Base-by-base conservation (phyloP, 768 basidiomycete species). In the Melanogaster broomeanus region DNA sequence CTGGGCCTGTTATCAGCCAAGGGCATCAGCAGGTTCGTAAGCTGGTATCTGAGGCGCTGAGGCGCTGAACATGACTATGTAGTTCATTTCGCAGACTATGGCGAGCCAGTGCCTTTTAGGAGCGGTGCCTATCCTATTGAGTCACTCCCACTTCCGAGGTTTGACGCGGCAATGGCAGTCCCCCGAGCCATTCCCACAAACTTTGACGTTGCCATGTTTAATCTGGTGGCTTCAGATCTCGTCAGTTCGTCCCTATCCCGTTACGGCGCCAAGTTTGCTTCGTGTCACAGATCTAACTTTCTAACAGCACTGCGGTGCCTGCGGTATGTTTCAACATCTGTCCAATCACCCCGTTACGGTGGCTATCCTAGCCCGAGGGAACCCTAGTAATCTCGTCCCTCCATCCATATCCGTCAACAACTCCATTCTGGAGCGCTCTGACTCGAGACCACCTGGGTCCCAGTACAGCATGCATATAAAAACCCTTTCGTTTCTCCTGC, bases 381-480 rank as follows among this genome's bases (percentile, higher is more conserved):
- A 43, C 42, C 64, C 49, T 62, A 56, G 61, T 64, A 42, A 53
- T 61, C 65, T 63, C 57, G 63, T 66, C 51, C 62, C 60, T 56
- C 48, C 38, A 33, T 30, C 62, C 52, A 10, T 40, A 59, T 66
- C 60, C 57, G 66, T 70, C 61, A 61, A 48, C 52, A 58, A n/a
- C 49, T 58, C 66, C 68, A 58, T 68, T 59, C 60, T 66, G 64
- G 62, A 52, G 53, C 55, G 52, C 57, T 42, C 38, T 59, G 61
- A 58, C 56, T 60, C 58, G 15, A 47, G 18, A 27, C 35, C 46
- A 27, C 35, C 46, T 55, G 43, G 34, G 8, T 49, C 53, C 51
- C 42, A 46, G 58, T 57, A 59, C 62, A 67, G 67, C 65, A 69
- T 51, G 45, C 42, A 58, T 69, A 70, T 71, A 69, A 69, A 69